These are phyloP conservation scores for Metschnikowia sp. DNA, from an alignment of 805 yeast species.

Conservation along the genomic window DNA sequence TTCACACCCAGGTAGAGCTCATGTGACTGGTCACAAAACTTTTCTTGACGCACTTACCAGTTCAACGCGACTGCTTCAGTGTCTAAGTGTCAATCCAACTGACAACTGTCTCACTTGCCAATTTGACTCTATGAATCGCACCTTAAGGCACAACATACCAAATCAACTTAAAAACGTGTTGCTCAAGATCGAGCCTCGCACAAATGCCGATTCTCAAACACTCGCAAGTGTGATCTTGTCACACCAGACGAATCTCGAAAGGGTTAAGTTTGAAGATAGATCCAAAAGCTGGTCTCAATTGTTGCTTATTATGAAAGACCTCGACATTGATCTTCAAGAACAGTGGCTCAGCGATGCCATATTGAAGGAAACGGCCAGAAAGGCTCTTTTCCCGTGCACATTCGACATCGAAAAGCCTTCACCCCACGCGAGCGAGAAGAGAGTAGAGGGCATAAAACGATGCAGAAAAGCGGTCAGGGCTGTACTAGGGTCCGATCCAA, in stretches of 20 bases:
- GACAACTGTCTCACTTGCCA: slow-evolving; percentile 15
- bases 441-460: slow-evolving; percentile 2
- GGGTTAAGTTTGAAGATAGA: slow-evolving; percentile 7
- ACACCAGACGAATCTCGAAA: slow-evolving; percentile 4
- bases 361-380: slow-evolving; percentile 6
- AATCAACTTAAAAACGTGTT: slow-evolving; percentile 7
- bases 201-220: slow-evolving; percentile 1
- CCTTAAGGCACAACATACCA: slow-evolving; percentile 3
- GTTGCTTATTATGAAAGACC: slow-evolving; percentile 1
- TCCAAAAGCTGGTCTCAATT: slow-evolving; percentile 1
- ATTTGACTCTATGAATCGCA: not conserved
- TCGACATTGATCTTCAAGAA: not conserved
- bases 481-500: slow-evolving; percentile 2
- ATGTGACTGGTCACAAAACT: slow-evolving; percentile 6
- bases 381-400: slow-evolving; percentile 5
- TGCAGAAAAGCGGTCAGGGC: not conserved
- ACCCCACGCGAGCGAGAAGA: slow-evolving; percentile 7
- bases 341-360: slow-evolving; percentile 11
- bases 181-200: slow-evolving; percentile 8
- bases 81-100: slow-evolving; percentile 8
- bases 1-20: slow-evolving; percentile 20
- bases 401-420: slow-evolving; percentile 1
- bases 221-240: slow-evolving; percentile 2
- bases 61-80: slow-evolving; percentile 6
- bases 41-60: slow-evolving; percentile 8